phyloP scores from a whole-genome alignment of 352 stramenopile genomes.

The Plasmopara muralis region DNA sequence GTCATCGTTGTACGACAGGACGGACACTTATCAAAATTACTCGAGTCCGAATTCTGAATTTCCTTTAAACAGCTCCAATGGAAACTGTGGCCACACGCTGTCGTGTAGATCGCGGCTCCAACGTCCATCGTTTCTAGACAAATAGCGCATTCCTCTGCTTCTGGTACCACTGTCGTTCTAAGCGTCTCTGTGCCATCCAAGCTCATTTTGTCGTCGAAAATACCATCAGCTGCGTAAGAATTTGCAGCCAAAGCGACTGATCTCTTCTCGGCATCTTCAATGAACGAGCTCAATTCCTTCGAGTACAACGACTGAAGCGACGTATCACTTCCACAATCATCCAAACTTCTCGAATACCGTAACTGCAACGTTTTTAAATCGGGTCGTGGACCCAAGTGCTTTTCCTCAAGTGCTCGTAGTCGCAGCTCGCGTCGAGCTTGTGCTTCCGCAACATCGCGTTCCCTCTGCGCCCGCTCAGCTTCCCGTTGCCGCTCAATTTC shows the following conservation, averaged over 20 bases:
- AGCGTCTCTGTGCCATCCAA: constrained; percentile 16
- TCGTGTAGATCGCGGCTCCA: constrained; percentile 78
- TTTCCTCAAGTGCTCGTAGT: constrained; percentile 44
- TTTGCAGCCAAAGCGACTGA: constrained; percentile 38
- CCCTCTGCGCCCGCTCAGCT: constrained; percentile 39
- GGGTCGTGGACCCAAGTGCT: constrained; percentile 50
- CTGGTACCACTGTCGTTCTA: constrained; percentile 43
- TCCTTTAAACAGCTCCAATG: constrained; percentile 82
- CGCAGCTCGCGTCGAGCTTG: constrained; percentile 36
- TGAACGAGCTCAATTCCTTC: constrained; percentile 43
- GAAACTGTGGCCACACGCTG: constrained; percentile 77
- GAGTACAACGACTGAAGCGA: constrained; percentile 26
- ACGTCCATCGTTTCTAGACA: constrained; percentile 78
- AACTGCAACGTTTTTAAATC: constrained; percentile 36
- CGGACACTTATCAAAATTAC: constrained; percentile 81
- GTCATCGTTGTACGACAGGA: constrained; percentile 68
- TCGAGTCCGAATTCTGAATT: constrained; percentile 70
- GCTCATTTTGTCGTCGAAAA: constrained; percentile 22
- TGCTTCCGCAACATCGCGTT: constrained; percentile 44
- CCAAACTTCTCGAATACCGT: constrained; percentile 36
- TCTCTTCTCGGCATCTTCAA: constrained; percentile 56
- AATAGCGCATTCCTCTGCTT: constrained; percentile 80
- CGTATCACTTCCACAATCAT: constrained; percentile 33
- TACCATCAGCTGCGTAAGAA: constrained; percentile 17
- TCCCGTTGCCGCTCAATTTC: constrained; percentile 56